Conservation (phyloP, 2,329 filamentous ascomycete species). For the Neopestalotiopsis clavispora region DNA sequence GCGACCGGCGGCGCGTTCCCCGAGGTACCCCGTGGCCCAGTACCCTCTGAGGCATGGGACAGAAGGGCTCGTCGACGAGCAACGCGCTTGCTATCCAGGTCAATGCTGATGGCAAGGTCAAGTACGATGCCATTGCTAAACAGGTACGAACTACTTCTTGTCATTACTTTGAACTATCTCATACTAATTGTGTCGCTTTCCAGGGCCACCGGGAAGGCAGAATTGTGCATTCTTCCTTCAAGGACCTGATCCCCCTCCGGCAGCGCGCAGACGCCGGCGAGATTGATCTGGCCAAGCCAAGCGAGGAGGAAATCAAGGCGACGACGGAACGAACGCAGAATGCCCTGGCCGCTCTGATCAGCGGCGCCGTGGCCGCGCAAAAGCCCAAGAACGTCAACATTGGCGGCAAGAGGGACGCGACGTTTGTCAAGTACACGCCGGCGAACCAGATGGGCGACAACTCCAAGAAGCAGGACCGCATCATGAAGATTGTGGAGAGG, state of each 20-base stretch:
- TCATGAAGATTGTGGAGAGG: slow-evolving; percentile 97
- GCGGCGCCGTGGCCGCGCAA: slow-evolving; percentile 86
- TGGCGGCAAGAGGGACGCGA: slow-evolving; percentile 80
- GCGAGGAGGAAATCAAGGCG: slow-evolving; percentile 80
- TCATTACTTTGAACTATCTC: neutral
- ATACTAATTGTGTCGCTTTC: neutral
- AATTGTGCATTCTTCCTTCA: slow-evolving; percentile 94
- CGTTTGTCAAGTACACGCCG: slow-evolving; percentile 94
- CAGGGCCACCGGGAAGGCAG: slow-evolving; percentile 82
- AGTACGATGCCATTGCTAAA: slow-evolving; percentile 93
- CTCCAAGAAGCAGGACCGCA: slow-evolving; percentile 86
- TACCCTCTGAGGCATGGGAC: slow-evolving; percentile 97
- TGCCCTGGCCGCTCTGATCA: slow-evolving; percentile 81
- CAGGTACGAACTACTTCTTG: slow-evolving; percentile 33
- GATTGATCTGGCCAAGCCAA: slow-evolving; percentile 83
- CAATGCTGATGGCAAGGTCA: slow-evolving; percentile 88
- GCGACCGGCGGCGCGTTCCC: slow-evolving; percentile 95
- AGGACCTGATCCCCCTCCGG: slow-evolving; percentile 91
- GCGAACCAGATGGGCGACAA: slow-evolving; percentile 95
- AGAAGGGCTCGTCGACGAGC: slow-evolving; percentile 72
- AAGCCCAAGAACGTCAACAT: slow-evolving; percentile 94
- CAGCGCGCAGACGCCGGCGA: slow-evolving; percentile 94
- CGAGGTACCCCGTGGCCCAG: slow-evolving; percentile 89
- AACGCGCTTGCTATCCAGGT: slow-evolving; percentile 95
- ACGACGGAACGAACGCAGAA: slow-evolving; percentile 89